A percentile compares a stretch with the other conserved stretches of the same genome.
These are phyloP conservation scores for Nymphaea colorata DNA, from an alignment of 164 flowering plant genomes.

Conservation along the genomic window DNA sequence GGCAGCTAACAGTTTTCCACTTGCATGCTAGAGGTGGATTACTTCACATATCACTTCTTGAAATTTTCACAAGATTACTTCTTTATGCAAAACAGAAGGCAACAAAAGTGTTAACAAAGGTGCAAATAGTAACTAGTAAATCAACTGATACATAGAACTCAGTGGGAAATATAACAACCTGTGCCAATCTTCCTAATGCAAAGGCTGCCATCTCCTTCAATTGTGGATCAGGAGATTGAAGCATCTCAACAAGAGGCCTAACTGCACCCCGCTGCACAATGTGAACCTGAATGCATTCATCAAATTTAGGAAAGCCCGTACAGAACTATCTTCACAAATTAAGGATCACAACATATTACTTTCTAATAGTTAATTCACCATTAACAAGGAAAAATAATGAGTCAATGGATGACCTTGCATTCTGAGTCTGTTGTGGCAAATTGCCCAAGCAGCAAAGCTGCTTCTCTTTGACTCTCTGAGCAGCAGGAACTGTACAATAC, in stretches of 20 bases:
- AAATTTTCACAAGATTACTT: too few species aligned
- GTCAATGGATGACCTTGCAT: constrained; percentile 52
- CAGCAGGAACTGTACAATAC: constrained; percentile 56
- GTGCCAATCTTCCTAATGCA: constrained; percentile 97
- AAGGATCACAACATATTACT: too few species aligned
- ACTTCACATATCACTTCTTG: too few species aligned
- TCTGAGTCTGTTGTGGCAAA: constrained; percentile 95
- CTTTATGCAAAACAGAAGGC: too few species aligned
- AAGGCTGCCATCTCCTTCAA: constrained; percentile 96
- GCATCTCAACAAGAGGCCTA: constrained; percentile 90
- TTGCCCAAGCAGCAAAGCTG: constrained; percentile 86
- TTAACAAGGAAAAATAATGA: neutral
- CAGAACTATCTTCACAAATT: too few species aligned
- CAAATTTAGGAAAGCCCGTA: constrained; percentile 1
- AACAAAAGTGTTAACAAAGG: too few species aligned
- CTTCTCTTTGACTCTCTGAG: constrained; percentile 91
- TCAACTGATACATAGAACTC: too few species aligned
- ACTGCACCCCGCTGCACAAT: constrained; percentile 99
- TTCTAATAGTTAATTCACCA: too few species aligned
- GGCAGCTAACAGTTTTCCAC: too few species aligned
- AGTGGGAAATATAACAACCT: constrained; percentile 28
- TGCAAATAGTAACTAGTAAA: too few species aligned
- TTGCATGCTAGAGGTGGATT: too few species aligned
- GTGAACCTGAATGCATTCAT: constrained; percentile 54
- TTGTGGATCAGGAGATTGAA: constrained; percentile 79